Conservation (phyloP, 208 protist species). For the Sergeia podlipaevii region DNA sequence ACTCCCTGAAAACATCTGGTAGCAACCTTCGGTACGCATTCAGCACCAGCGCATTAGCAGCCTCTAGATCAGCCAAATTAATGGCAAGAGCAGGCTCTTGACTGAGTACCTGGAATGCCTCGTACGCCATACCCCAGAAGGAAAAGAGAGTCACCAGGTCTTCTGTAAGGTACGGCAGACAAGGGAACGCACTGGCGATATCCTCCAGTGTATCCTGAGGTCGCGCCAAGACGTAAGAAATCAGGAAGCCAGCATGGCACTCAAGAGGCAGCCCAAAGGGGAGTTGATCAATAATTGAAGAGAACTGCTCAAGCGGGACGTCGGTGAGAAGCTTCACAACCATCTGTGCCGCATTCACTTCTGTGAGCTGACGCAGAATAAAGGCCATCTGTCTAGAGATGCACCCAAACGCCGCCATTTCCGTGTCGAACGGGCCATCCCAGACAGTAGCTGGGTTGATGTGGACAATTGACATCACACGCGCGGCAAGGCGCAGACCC, state of each 20-base stretch:
- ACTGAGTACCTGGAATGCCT: slow-evolving; percentile 40
- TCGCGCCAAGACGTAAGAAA: slow-evolving; percentile 57
- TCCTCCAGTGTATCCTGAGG: slow-evolving; percentile 44
- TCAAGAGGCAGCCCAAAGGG: slow-evolving; percentile 70
- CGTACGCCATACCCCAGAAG: slow-evolving; percentile 74
- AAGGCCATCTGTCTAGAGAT: slow-evolving; percentile 61
- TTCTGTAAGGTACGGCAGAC: slow-evolving; percentile 36
- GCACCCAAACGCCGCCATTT: slow-evolving; percentile 82
- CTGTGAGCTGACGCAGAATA: slow-evolving; percentile 68
- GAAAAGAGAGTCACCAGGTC: slow-evolving; percentile 77
- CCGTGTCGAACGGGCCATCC: slow-evolving; percentile 73
- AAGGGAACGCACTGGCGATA: slow-evolving; percentile 50
- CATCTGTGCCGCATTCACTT: slow-evolving; percentile 56
- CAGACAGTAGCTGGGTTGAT: slow-evolving; percentile 59
- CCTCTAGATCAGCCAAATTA: slow-evolving; percentile 24
- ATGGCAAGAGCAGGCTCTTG: slow-evolving; percentile 22
- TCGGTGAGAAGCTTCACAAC: slow-evolving; percentile 38
- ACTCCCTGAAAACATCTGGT: slow-evolving; percentile 17
- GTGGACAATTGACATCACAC: slow-evolving; percentile 80
- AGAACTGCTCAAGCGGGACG: slow-evolving; percentile 52
- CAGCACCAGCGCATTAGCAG: slow-evolving; percentile 29
- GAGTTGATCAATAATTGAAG: slow-evolving; percentile 38
- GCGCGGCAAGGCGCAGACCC: slow-evolving; percentile 64
- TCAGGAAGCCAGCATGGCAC: slow-evolving; percentile 74
- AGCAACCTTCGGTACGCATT: slow-evolving; percentile 33